phyloP scores from a whole-genome alignment of 345 rosid species.

The Aethionema arabicum region DNA sequence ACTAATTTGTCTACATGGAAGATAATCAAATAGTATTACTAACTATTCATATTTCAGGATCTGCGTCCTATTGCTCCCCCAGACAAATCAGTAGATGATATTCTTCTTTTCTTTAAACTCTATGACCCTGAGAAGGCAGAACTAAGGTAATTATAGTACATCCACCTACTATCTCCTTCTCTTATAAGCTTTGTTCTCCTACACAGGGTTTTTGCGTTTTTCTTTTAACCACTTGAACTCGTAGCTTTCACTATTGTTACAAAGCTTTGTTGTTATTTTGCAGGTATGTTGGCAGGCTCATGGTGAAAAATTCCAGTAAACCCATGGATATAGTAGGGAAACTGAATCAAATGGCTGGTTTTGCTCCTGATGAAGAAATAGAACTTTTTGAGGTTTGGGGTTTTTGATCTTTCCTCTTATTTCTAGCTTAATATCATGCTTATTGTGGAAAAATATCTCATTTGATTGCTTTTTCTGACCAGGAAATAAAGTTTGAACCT shows the following conservation, averaged over 20 bases:
- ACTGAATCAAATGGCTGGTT: slow-evolving; percentile 90
- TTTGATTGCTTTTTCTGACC: slow-evolving; percentile 18
- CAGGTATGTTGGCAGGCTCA: slow-evolving; percentile 87
- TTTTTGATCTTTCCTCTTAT: neutral
- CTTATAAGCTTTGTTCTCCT: neutral
- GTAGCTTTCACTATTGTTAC: slow-evolving; percentile 24
- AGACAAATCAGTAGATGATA: slow-evolving; percentile 72
- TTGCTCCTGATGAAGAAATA: slow-evolving; percentile 79
- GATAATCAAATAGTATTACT: slow-evolving; percentile 13
- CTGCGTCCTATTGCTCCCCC: slow-evolving; percentile 57
- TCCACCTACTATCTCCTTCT: slow-evolving; percentile 9
- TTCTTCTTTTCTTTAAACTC: slow-evolving; percentile 85
- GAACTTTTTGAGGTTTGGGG: slow-evolving; percentile 82
- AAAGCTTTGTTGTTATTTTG: slow-evolving; percentile 24
- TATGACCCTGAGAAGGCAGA: slow-evolving; percentile 79
- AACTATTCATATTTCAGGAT: slow-evolving; percentile 54
- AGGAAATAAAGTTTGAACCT: slow-evolving; percentile 98
- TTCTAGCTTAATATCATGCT: slow-evolving; percentile 12
- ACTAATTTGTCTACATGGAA: slow-evolving; percentile 6
- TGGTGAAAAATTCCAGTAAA: slow-evolving; percentile 73
- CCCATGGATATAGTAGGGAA: slow-evolving; percentile 72
- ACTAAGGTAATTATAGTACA: slow-evolving; percentile 53
- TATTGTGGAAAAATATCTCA: slow-evolving; percentile 17
- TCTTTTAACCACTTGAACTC: slow-evolving; percentile 1
- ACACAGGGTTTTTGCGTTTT: neutral